Conservation (phyloP, 1,284 basidiomycete genomes). For the Neolentinus lepideus region DNA sequence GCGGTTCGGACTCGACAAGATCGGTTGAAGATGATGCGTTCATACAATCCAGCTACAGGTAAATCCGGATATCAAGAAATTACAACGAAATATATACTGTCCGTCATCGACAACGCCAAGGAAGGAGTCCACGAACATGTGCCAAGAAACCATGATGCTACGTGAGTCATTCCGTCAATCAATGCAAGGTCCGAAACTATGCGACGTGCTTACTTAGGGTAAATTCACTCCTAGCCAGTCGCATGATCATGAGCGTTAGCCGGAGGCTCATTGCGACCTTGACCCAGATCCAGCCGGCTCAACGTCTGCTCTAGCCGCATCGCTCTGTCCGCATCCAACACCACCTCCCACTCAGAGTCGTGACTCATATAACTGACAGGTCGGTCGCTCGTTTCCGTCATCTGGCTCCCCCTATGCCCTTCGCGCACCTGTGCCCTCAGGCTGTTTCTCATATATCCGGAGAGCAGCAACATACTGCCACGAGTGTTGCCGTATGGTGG, state of each 20-base stretch:
- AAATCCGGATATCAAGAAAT: background rate
- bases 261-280: background rate
- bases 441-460: slow-evolving; percentile 43
- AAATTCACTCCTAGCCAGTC: slow-evolving; percentile 12
- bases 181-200: background rate
- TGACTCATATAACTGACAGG: slow-evolving; percentile 46
- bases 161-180: background rate
- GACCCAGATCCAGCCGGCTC: slow-evolving; percentile 34
- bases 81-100: background rate
- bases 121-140: background rate
- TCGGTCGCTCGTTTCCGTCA: slow-evolving; percentile 23
- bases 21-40: too few species aligned
- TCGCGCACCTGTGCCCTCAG: slow-evolving; percentile 30
- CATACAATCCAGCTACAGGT: too few species aligned
- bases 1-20: too few species aligned
- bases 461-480: slow-evolving; percentile 55
- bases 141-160: background rate
- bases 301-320: slow-evolving; percentile 49
- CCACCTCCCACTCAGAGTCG: slow-evolving; percentile 51
- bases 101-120: background rate
- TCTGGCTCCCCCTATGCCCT: slow-evolving; percentile 19
- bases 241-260: background rate
- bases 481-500: slow-evolving; percentile 68
- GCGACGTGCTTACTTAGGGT: slow-evolving; percentile 11
- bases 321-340: slow-evolving; percentile 45